Base-by-base conservation (phyloP, 2,329 filamentous ascomycete genomes). In the Bertia moriformis region DNA sequence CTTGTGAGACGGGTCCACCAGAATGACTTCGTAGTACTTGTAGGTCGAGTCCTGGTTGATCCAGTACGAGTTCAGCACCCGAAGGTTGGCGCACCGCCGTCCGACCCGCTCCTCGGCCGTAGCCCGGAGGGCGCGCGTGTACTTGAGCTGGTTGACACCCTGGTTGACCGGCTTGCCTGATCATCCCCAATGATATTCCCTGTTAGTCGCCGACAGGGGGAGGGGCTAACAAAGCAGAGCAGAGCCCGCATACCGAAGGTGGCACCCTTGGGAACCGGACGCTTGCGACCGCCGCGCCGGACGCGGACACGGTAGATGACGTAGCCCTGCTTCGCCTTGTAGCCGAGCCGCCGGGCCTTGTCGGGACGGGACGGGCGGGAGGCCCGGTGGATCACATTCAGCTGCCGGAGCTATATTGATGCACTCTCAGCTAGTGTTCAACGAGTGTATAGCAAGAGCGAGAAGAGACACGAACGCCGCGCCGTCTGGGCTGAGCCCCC, bases 321-420 rank as follows among this genome's bases (percentile, higher is more conserved):
- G 77, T 96, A 98, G 69, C 91, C 91, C 76, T 98, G 91, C 86
- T 98, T 98, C 75, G 93, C 91, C 85, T 98, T 98, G 86, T 98
- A 98, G 60, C 91, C 91, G 57, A 98, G 85, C 69, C 93, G 91
- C 71, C 91, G 91, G 63, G 93, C 91, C 85, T 98, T 98, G 76
- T 98, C 91, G 62, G 91, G 91, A 67, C 91, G 91, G 59, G 88
- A 94, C 56, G 91, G 91, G 60, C 89, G 88, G 60, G 87, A 93
- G 62, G 91, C 91, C 66, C 91, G 89, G 81, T 98, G 91, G 74
- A 96, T 91, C 69, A 95, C 88, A 73, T 96, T 93, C 73, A 96
- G 75, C 78, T 95, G 89, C 75, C 89, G 88, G 69, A 93, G 86
- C 89, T 95, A 91, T 88, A 88, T 89, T 91, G 71, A 91, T 91